phyloP scores from a whole-genome alignment of 495 filamentous ascomycete species.

The Penicillium malachiteum region DNA sequence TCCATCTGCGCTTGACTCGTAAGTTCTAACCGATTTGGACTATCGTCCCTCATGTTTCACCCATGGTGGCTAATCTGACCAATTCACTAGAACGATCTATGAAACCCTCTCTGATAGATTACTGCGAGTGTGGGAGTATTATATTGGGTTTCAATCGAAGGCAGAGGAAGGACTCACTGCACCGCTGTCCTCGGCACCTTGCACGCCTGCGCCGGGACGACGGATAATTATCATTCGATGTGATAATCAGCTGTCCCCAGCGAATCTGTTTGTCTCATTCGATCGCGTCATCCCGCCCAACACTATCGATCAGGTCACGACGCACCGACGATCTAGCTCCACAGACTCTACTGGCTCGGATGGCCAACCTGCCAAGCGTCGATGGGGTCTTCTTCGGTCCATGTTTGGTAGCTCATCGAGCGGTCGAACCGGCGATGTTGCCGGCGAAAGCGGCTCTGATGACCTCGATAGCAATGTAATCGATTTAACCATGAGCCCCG shows the following conservation, averaged over 20 bases:
- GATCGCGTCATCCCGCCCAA: conserved; percentile 56
- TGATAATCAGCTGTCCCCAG: conserved; percentile 64
- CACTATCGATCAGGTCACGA: conserved; percentile 35
- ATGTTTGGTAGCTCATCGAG: conserved; percentile 51
- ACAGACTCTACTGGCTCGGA: conserved; percentile 27
- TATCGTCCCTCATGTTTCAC: not conserved
- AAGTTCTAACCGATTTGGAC: conserved; percentile 31
- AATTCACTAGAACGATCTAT: conserved; percentile 53
- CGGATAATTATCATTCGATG: conserved; percentile 89
- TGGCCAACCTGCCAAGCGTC: conserved; percentile 51
- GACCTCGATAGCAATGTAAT: conserved; percentile 33
- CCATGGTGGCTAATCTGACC: too few relatives aligned
- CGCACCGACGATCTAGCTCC: conserved; percentile 41
- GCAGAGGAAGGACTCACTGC: conserved; percentile 54
- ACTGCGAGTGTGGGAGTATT: conserved; percentile 74
- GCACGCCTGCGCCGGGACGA: conserved; percentile 85
- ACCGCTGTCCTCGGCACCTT: conserved; percentile 72
- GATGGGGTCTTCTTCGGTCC: conserved; percentile 69
- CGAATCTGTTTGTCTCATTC: conserved; percentile 62
- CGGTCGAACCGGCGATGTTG: conserved; percentile 28
- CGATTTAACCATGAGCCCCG: conserved; percentile 26
- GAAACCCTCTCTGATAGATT: conserved; percentile 66
- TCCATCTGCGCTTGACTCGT: conserved; percentile 67
- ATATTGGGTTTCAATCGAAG: conserved; percentile 66
- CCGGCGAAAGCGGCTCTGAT: conserved; percentile 37